Base-by-base conservation (phyloP, 306 rosid species). In the Sphenostylis stenocarpa region DNA sequence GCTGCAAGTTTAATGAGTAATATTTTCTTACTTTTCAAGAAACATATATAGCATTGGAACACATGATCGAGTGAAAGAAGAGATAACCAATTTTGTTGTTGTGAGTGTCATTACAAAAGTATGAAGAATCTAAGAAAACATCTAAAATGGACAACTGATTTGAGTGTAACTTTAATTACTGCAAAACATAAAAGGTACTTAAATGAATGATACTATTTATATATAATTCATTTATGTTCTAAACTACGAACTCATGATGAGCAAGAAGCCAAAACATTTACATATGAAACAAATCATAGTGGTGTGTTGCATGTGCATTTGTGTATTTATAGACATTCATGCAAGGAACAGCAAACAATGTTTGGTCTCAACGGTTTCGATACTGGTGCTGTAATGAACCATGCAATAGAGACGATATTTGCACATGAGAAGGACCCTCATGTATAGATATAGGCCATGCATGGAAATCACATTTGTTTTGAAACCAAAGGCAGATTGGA, bases 401-500 rank as follows among this genome's bases (percentile, higher is more conserved):
- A 68, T 28, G 73, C 55, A 61, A 63, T 24, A 70, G 85, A 77
- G 75, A 52, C 69, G 52, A 71, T 82, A 21, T 76, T 53, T 71
- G 38, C 79, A 77, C 41, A 71, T 70, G 78, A 53, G 17, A 71
- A 53, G 74, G 17, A 61, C 65, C 76, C 70, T 61, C 44, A 20
- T 57, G 20, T 17, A 34, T 9, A 20, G 1, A 33, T 70, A 71
- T 64, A 29, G 65, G 16, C 78, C 79, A 70, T 82, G 79, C 85
- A 82, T 63, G 71, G 17, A 31, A 77, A 82, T 70, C 78, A 60
- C 65, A 70, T 63, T 76, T 77, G 75, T 43, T 77, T 76, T 71
- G 2, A 52, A 12, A 6, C 79, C 53, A 77, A 67, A 36, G 38
- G 17, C 61, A 21, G 38, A 64, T 39, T 7, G 28, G 17, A 19